Conservation (phyloP, 2,329 filamentous ascomycete genomes). For the Graphiopsis chlorocephala region DNA sequence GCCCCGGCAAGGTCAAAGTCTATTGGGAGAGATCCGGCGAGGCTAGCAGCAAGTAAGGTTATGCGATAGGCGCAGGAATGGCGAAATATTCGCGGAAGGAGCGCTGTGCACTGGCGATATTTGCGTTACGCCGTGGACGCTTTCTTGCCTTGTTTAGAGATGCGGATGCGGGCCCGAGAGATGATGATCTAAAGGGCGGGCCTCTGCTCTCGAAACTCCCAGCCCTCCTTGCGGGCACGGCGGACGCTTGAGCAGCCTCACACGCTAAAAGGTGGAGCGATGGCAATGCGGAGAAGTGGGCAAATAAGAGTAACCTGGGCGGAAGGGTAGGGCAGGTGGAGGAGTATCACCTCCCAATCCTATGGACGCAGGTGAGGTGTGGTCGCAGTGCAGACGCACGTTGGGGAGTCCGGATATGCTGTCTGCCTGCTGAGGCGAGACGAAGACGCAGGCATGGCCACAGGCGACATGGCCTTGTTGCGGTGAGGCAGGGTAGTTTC, state of each 20-base stretch:
- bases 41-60: background rate
- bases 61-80: constrained; percentile 7
- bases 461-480: background rate
- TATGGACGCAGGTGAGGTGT: background rate
- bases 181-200: background rate
- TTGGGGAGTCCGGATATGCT: background rate
- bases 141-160: background rate
- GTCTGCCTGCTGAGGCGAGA: background rate
- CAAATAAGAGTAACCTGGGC: background rate
- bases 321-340: constrained; percentile 1
- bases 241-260: constrained; percentile 7
- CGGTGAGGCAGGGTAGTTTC: background rate
- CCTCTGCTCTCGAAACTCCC: background rate
- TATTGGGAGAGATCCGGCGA: background rate
- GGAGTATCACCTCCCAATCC: background rate
- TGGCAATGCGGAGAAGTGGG: constrained; percentile 16
- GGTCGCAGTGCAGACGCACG: background rate
- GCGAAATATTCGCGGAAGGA: background rate
- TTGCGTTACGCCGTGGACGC: background rate
- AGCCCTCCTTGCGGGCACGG: background rate
- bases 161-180: background rate
- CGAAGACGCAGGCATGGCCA: background rate
- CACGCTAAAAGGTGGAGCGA: constrained; percentile 9
- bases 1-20: constrained; percentile 2
- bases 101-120: background rate